phyloP scores from a whole-genome alignment of 2,329 filamentous ascomycete species.

The Cercospora citrullina region DNA sequence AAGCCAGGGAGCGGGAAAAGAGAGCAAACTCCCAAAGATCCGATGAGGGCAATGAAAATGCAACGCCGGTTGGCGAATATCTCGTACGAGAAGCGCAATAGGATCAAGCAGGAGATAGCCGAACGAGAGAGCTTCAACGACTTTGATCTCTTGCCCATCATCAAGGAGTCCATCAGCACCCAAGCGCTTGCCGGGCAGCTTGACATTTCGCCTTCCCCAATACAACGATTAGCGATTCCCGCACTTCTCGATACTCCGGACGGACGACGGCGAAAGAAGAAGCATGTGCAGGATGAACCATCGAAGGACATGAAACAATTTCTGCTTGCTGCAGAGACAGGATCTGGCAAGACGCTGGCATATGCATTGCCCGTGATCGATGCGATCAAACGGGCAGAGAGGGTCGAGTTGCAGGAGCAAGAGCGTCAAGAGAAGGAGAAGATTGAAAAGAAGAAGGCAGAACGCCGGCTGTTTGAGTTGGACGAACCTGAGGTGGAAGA shows the following conservation, averaged over 20 bases:
- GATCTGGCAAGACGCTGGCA: conserved; percentile 93
- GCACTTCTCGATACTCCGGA: conserved; percentile 64
- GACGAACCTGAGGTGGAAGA: conserved; percentile 59
- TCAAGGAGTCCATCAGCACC: conserved; percentile 69
- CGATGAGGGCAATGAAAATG: conserved; percentile 90
- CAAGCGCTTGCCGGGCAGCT: conserved; percentile 75
- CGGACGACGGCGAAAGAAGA: conserved; percentile 38
- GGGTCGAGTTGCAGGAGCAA: conserved; percentile 54
- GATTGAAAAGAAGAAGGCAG: conserved; percentile 38
- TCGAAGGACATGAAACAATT: conserved; percentile 60
- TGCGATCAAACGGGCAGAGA: conserved; percentile 72
- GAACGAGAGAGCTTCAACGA: conserved; percentile 77
- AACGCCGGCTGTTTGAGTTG: conserved; percentile 55
- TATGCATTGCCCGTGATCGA: conserved; percentile 85
- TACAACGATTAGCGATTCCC: conserved; percentile 87
- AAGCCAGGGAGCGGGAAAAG: conserved; percentile 37
- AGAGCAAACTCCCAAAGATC: conserved; percentile 52
- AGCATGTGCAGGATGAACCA: conserved; percentile 32
- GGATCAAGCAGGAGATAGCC: conserved; percentile 61
- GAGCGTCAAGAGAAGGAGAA: conserved; percentile 32
- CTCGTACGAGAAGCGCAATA: conserved; percentile 68
- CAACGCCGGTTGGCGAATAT: conserved; percentile 75
- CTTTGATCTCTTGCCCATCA: conserved; percentile 69
- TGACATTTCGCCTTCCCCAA: conserved; percentile 78
- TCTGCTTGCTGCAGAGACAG: conserved; percentile 90